Conservation (phyloP, 2,329 filamentous ascomycete species). For the Nothophoma quercina region DNA sequence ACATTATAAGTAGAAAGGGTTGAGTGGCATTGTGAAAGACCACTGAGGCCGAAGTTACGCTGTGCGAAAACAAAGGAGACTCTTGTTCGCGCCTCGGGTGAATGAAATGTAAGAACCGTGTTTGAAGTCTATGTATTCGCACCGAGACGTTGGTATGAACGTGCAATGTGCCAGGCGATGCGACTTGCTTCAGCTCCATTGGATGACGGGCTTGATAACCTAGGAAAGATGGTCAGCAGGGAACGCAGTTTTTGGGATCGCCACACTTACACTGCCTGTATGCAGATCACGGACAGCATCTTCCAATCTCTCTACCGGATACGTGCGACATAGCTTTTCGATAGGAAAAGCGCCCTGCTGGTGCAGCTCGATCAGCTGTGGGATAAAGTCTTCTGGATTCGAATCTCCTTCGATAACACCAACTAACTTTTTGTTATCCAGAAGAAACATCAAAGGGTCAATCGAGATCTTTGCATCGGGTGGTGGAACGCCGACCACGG, state of each 20-base stretch:
- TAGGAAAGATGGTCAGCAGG: background rate
- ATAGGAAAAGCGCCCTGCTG: constrained; percentile 1
- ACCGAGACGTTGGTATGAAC: too few relatives aligned
- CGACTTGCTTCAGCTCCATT: too few relatives aligned
- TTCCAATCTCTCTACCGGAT: constrained; percentile 1
- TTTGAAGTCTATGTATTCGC: too few relatives aligned
- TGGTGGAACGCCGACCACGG: constrained; percentile 4
- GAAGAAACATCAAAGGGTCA: constrained; percentile 8
- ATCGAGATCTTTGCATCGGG: constrained; percentile 6
- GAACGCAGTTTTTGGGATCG: too few relatives aligned
- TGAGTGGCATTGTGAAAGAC: too few relatives aligned
- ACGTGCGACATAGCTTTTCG: constrained; percentile 4
- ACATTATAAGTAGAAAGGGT: too few relatives aligned
- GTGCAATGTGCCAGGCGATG: too few relatives aligned
- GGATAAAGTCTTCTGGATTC: background rate
- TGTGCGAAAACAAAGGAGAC: too few relatives aligned
- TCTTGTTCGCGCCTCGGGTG: too few relatives aligned
- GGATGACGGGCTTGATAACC: constrained; percentile 5
- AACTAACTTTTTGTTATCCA: constrained; percentile 7
- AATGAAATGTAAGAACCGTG: too few relatives aligned
- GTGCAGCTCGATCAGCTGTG: background rate
- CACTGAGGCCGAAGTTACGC: too few relatives aligned
- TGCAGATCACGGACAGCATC: constrained; percentile 5
- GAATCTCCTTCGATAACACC: constrained; percentile 7
- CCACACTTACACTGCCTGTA: background rate